Conservation (phyloP, 73 alveolate genomes). For the Tetrahymena thermophila region DNA sequence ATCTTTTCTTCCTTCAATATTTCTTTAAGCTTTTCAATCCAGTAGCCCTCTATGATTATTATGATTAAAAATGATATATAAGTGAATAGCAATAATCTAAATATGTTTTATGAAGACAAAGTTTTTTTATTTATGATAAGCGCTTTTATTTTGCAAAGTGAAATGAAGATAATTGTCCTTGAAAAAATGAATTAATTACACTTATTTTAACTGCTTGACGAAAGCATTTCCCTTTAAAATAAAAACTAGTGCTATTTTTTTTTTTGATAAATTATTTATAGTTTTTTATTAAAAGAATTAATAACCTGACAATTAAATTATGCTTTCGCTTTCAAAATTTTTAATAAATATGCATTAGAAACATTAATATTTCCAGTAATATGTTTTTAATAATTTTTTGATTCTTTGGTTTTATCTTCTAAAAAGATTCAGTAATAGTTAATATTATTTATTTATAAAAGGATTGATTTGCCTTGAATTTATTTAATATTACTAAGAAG, state of each 20-base stretch:
- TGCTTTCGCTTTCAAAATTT: background rate
- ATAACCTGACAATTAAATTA: background rate
- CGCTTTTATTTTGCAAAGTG: too few relatives aligned
- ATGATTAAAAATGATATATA: background rate
- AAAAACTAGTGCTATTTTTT: background rate
- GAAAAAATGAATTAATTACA: background rate
- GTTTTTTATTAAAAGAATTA: background rate
- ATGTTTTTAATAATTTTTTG: background rate
- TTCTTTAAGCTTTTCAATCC: background rate
- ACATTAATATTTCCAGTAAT: background rate
- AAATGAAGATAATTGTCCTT: background rate
- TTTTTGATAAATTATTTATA: background rate
- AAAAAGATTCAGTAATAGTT: background rate
- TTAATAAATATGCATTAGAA: background rate
- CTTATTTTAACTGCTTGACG: background rate
- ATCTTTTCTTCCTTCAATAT: background rate
- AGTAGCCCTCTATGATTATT: background rate
- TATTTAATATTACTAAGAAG: too few relatives aligned
- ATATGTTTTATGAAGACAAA: too few relatives aligned
- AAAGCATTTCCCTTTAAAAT: background rate
- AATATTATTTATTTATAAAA: too few relatives aligned
- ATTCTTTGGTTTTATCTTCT: background rate
- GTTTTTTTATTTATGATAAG: too few relatives aligned
- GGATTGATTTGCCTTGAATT: too few relatives aligned
- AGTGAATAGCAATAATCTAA: too few relatives aligned